Evolutionary conservation across 139 green algal genomes (phyloP), one percentile per base, ranked within the genome.

Genomic region (Axilococcus clingmanii): DNA sequence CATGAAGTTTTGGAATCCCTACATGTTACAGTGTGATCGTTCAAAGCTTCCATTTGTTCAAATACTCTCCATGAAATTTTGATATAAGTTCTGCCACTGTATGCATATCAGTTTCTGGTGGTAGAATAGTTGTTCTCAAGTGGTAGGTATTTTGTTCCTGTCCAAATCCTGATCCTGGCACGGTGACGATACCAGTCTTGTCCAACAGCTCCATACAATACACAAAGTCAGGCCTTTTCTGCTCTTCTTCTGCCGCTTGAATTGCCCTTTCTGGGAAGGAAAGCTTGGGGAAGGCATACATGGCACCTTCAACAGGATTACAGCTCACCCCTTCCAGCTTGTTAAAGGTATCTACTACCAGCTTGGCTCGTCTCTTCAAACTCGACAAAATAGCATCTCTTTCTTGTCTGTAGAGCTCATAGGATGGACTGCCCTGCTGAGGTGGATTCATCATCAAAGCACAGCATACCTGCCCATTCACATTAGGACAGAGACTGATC

Each of bases 401-500:
- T 65, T 91, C 84, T 56, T 73, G 45, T 2, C 40, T 48, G 61
- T 83, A 97, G 47, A 83, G 59, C 34, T 77, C 57, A 51, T 88
- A 89, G 1, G 78, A 93, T 5, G 77, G 61, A 15, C 94, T 75
- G 0, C 89, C 89, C n/a, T 62, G 40, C 71, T 78, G 38, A 2
- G 88, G 89, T 4, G 89, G 89, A 57, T 89, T 91, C 76, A 93
- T 86, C 55, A 95, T 83, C 28, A 95, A 57, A 2, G 81, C 78
- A 45, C 73, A 86, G 63, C 69, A 78, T 34, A 62, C 35, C 38
- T 67, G 59, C 12, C 89, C 89, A 5, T 48, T 68, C 9, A 93
- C 49, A 70, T 96, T 96, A 40, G 87, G 81, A 69, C 87, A 95
- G 24, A 97, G 74, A 59, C 79, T 87, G 80, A 97, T 87, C 63